Evolutionary conservation across 352 stramenopile species (phyloP).

Genomic region (Globisporangium viniferum): DNA sequence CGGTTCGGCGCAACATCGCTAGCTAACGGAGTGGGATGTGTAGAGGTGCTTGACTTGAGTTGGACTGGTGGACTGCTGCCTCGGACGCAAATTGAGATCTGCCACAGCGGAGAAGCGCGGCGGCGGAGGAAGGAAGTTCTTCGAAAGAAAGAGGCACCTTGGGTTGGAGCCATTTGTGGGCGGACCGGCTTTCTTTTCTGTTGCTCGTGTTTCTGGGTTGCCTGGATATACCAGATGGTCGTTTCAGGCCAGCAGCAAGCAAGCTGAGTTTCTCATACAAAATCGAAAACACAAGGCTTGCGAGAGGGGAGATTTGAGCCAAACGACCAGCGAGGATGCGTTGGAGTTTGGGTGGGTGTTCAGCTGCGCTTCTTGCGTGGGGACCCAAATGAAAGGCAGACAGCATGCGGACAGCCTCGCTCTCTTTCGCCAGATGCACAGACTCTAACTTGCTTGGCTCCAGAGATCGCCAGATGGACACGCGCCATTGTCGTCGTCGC

Average conservation of each 20-base stretch:
- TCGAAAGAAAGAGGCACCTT: background rate
- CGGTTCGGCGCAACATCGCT: background rate
- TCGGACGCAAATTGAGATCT: background rate
- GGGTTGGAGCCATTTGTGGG: background rate
- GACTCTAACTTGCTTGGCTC: background rate
- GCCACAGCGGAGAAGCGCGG: background rate
- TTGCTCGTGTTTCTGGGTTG: background rate
- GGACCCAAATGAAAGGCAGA: background rate
- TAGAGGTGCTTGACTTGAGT: background rate
- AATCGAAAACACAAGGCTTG: background rate
- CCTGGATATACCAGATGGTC: background rate
- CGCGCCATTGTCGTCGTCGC: background rate
- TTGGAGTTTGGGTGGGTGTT: background rate
- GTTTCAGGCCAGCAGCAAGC: background rate
- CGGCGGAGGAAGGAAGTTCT: background rate
- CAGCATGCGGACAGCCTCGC: background rate
- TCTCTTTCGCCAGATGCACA: background rate
- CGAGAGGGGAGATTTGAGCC: background rate
- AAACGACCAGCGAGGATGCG: background rate
- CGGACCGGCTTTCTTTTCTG: background rate
- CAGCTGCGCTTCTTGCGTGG: background rate
- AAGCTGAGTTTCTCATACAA: background rate
- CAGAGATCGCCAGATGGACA: background rate
- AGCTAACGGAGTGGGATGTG: background rate
- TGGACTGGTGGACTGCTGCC: background rate